Base-by-base conservation (phyloP, 2,329 filamentous ascomycete species). In the Neobulgaria alba region DNA sequence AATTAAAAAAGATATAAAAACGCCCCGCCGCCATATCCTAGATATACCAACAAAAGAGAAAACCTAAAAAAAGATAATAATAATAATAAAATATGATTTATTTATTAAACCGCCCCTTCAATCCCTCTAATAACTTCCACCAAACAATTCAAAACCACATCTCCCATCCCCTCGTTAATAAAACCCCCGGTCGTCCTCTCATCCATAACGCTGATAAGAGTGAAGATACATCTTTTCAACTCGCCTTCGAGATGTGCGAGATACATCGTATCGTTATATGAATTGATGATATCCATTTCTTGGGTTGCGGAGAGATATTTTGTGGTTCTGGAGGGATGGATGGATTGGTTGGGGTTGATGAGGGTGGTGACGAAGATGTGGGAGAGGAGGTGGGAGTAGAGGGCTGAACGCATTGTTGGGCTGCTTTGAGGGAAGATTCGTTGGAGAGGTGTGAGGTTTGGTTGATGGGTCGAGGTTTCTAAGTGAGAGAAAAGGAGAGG, bases 381-480 rank as follows among this genome's bases (percentile, higher is more conserved):
- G 5, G 48, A 50, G 10, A 58, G 37, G 7, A 58, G 42, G 16
- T 59, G 47, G 2, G 54, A 49, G 38, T 58, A 58, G 16, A 58
- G 50, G 2, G 49, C 46, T 9, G 48, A 43, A 4, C 46, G 42
- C 29, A 50, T 46, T 30, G 45, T 42, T 16, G 44, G 32, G 3
- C 45, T 43, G 3, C 50, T 46, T n/a, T 38, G 26, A 2, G 55
- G 55, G 29, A 58, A 59, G 20, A 57, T 56, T 5, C 47, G 35
- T 2, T 40, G 42, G 1, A 58, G 33, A 2, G 54, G 45, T 17
- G n/a, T n/a, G n/a, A n/a, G n/a, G n/a, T n/a, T n/a, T n/a, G n/a
- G n/a, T n/a, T n/a, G n/a, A n/a, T n/a, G n/a, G n/a, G n/a, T n/a
- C n/a, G n/a, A n/a, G n/a, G n/a, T n/a, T n/a, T n/a, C n/a, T n/a